Percentiles rank a stretch among this genome's conserved stretches.
phyloP scores from a whole-genome alignment of 23 red algal species.

The Chondrus crispus region DNA sequence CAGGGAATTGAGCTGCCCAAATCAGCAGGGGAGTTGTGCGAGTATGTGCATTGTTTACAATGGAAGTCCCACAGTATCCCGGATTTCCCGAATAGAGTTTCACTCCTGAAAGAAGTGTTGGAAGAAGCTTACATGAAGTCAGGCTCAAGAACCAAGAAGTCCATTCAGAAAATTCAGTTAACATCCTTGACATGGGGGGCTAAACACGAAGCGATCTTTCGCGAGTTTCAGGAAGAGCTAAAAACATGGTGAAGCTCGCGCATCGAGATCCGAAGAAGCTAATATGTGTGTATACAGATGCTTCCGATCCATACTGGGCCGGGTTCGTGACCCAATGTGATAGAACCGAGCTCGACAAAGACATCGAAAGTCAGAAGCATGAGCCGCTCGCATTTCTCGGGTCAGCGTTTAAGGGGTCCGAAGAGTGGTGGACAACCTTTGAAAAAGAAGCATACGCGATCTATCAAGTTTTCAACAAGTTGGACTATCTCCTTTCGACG shows the following conservation, averaged over 20 bases:
- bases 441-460: slow-evolving; percentile 41
- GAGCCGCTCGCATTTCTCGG: slow-evolving; percentile 28
- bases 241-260: not conserved
- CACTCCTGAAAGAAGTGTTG: not conserved
- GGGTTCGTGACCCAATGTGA: slow-evolving; percentile 5
- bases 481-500: slow-evolving; percentile 12
- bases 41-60: not conserved
- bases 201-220: slow-evolving; percentile 12
- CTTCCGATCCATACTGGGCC: slow-evolving; percentile 6
- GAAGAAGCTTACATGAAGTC: slow-evolving; percentile 3
- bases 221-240: not conserved
- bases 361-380: not conserved
- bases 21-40: not conserved
- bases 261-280: not conserved
- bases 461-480: not conserved
- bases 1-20: not conserved
- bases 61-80: slow-evolving; percentile 30
- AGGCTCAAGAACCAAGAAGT: not conserved
- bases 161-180: not conserved
- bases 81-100: not conserved
- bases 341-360: not conserved
- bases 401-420: not conserved
- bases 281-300: slow-evolving; percentile 29
- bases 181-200: not conserved
- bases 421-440: slow-evolving; percentile 1